These are phyloP conservation scores for Phytopythium helicoides DNA, from an alignment of 352 stramenopile genomes.

Conservation along the genomic window DNA sequence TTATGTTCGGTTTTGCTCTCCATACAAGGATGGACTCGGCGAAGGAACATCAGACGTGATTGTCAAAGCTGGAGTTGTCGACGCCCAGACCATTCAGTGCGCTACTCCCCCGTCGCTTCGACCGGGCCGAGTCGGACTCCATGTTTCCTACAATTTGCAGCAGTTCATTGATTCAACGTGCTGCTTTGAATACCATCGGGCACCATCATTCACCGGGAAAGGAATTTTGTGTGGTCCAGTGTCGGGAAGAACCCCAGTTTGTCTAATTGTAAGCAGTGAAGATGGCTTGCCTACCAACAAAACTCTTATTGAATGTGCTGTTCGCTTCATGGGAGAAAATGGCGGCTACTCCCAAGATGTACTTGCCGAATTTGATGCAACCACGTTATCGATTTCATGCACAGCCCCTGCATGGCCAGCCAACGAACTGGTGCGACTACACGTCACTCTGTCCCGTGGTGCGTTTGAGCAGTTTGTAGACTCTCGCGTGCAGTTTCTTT, in stretches of 20 bases:
- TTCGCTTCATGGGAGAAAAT: conserved; percentile 53
- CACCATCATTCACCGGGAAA: conserved; percentile 35
- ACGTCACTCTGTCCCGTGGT: conserved; percentile 25
- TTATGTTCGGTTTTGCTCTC: conserved; percentile 59
- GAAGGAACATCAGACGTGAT: conserved; percentile 32
- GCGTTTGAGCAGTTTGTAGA: conserved; percentile 33
- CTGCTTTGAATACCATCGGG: conserved; percentile 67
- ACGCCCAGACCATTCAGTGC: conserved; percentile 52
- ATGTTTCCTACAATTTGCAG: conserved; percentile 73
- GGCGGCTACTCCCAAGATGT: conserved; percentile 19
- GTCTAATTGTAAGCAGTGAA: conserved; percentile 33
- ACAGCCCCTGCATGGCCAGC: conserved; percentile 47
- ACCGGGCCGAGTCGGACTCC: conserved; percentile 35
- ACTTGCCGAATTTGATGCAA: conserved; percentile 34
- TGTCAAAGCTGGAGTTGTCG: conserved; percentile 47
- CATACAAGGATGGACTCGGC: conserved; percentile 30
- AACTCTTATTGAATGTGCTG: conserved; percentile 30
- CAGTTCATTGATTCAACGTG: conserved; percentile 65
- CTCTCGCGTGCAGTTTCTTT: conserved; percentile 57
- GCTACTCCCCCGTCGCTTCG: conserved; percentile 29
- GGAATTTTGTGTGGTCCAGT: conserved; percentile 55
- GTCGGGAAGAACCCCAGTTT: conserved; percentile 49
- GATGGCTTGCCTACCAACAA: conserved; percentile 41
- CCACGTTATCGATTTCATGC: conserved; percentile 29
- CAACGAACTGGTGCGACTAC: conserved; percentile 51